Evolutionary conservation across 2,329 filamentous ascomycete species (phyloP), one percentile per base, ranked within the genome.

Genomic region (Pezicula carpinea): DNA sequence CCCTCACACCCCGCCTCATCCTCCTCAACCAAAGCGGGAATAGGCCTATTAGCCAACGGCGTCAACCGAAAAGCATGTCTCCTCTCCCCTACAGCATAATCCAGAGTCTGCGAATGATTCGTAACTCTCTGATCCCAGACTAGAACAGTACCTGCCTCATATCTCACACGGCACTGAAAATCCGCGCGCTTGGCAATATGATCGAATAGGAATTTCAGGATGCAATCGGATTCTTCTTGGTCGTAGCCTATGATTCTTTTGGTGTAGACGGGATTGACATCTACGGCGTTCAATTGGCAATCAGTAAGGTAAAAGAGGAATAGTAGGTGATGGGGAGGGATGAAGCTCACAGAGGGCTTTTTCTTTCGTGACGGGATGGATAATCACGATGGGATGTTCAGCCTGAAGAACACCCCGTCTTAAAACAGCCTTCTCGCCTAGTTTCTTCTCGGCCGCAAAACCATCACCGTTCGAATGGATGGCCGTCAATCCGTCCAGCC

Each of bases 181-280:
- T 89, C 85, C 47, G 82, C 79, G n/a, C 82, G 82, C 32, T 78
- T 74, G 1, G 81, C 82, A 44, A 88, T 79, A 59, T 89, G 85
- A 59, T 51, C 77, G 61, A 82, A 88, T n/a, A 89, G 67, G 70
- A 89, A 89, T 56, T 87, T 85, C 46, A 89, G 73, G 5, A 89
- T 69, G 41, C 75, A 75, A 53, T 92, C 88, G 1, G 83, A 88
- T 61, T 93, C 89, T 61, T 93, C 88, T 60, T 88, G 87, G 69
- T 29, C 26, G 5, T 29, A 29, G 26, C 26, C 26, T 29, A 29
- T 11, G 26, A 22, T 22, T 13, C 6, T 36, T 22, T 44, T 64
- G 79, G 74, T 68, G 85, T 82, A 93, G 60, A 91, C 86, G 2
- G 84, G 83, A 64, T 92, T 93, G 21, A 93, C 78, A 53, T 78